phyloP scores from a whole-genome alignment of 2,329 filamentous ascomycete species.

The Claviceps sorghi region DNA sequence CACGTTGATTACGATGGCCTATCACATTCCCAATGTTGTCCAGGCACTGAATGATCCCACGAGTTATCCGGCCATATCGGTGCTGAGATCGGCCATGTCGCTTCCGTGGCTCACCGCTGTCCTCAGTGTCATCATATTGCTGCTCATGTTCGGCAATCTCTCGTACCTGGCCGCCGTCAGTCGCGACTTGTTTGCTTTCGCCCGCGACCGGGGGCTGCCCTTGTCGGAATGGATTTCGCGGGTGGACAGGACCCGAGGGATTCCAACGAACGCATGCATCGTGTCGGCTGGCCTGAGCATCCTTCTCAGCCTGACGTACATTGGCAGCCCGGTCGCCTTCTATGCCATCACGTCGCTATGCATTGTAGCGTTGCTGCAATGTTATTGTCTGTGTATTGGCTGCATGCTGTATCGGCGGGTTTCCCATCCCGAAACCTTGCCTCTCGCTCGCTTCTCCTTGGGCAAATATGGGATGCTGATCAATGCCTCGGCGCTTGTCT shows the following conservation, averaged over 20 bases:
- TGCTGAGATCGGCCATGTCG: conserved; percentile 4
- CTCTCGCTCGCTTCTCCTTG: conserved; percentile 5
- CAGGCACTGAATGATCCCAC: conserved; percentile 3
- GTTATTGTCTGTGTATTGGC: conserved; percentile 8
- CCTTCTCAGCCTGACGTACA: conserved; percentile 7
- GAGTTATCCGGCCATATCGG: conserved; percentile 5
- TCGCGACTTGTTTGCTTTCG: conserved; percentile 5
- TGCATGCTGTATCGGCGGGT: conserved; percentile 7
- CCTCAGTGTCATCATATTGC: conserved; percentile 1
- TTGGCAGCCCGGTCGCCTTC: conserved; percentile 8
- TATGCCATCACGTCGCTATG: conserved; percentile 9
- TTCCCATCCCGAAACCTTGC: conserved; percentile 6
- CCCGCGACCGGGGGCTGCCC: conserved; percentile 4
- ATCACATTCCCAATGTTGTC: conserved; percentile 6
- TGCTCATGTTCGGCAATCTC: conserved; percentile 6
- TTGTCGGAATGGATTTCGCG: conserved; percentile 1
- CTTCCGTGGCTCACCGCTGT: conserved; percentile 5
- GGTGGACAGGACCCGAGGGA: conserved; percentile 1
- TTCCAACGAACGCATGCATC: conserved; percentile 8
- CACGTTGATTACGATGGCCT: conserved; percentile 2
- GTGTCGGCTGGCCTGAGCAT: conserved; percentile 1
- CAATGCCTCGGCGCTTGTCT: conserved; percentile 4
- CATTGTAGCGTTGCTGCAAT: conserved; percentile 7
- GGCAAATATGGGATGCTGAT: conserved; percentile 7
- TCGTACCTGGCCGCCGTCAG: conserved; percentile 3